phyloP scores from a whole-genome alignment of 139 green algal genomes.

The Limnomonas spitsbergensis region DNA sequence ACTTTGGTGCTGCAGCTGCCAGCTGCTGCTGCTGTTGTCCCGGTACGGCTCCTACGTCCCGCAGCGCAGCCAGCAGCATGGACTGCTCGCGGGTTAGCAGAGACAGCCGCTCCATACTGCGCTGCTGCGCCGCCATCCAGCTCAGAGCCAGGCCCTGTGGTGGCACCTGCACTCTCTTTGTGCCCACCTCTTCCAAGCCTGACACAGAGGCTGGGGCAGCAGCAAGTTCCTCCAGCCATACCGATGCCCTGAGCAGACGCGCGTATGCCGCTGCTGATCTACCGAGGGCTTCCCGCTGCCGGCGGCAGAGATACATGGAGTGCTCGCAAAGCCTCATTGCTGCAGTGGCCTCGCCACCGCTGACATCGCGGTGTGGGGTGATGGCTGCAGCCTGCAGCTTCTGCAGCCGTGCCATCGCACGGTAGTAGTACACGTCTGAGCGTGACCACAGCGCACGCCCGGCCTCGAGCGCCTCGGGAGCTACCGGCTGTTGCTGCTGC shows the following conservation, averaged over 20 bases:
- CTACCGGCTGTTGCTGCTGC: conserved; percentile 17
- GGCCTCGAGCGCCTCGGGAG: neutral
- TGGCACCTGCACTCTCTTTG: neutral
- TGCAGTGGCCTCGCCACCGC: conserved; percentile 58
- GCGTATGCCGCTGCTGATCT: conserved; percentile 5
- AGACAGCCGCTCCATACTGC: conserved; percentile 32
- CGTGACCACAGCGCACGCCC: conserved; percentile 43
- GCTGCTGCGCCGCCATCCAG: conserved; percentile 18
- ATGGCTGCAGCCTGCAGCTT: conserved; percentile 60
- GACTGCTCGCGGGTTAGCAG: conserved; percentile 29
- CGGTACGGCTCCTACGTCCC: neutral
- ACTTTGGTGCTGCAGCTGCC: neutral
- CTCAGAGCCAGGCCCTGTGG: neutral
- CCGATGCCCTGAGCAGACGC: conserved; percentile 13
- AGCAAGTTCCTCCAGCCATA: conserved; percentile 25
- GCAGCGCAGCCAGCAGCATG: conserved; percentile 40
- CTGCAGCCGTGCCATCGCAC: conserved; percentile 77
- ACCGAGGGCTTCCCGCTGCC: conserved; percentile 57
- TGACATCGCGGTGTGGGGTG: conserved; percentile 74
- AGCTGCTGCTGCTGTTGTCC: neutral
- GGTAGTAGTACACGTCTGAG: conserved; percentile 81
- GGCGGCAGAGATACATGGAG: conserved; percentile 66
- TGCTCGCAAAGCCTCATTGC: conserved; percentile 63
- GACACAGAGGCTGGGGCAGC: conserved; percentile 15
- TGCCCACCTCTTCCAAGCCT: neutral